Conservation (phyloP, 2,329 filamentous ascomycete species). For the Scleromitrula shiraiana region DNA sequence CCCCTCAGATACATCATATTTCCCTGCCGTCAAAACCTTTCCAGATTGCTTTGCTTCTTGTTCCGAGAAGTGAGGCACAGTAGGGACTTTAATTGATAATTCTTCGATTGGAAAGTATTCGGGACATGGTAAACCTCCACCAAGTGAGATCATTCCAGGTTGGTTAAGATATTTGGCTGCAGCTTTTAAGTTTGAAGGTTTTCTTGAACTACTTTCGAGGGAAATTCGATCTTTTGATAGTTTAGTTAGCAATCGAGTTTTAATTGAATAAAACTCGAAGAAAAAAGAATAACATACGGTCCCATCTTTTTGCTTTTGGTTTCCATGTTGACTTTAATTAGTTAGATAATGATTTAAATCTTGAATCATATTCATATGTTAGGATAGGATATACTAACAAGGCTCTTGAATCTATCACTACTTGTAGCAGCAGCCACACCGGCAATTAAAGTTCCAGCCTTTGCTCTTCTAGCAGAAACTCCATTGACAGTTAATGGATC, state of each 20-base stretch:
- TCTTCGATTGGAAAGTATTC: constrained; percentile 90
- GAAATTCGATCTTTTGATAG: constrained; percentile 43
- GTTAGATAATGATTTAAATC: constrained; percentile 4
- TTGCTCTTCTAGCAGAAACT: constrained; percentile 59
- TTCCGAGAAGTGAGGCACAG: constrained; percentile 62
- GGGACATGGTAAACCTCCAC: constrained; percentile 80
- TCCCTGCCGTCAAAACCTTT: constrained; percentile 59
- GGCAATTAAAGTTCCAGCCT: constrained; percentile 63
- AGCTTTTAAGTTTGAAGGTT: constrained; percentile 69
- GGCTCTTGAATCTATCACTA: constrained; percentile 77
- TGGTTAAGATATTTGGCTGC: constrained; percentile 73
- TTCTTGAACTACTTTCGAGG: constrained; percentile 49
- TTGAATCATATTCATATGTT: neutral
- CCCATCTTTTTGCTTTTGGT: constrained; percentile 74
- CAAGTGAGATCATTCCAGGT: constrained; percentile 80
- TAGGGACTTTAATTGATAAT: constrained; percentile 66
- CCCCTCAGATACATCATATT: constrained; percentile 69
- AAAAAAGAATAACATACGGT: constrained; percentile 57
- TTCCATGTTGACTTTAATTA: constrained; percentile 45
- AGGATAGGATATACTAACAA: constrained; percentile 39
- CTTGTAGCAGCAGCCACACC: constrained; percentile 69
- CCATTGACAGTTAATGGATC: constrained; percentile 53
- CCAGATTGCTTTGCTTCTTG: constrained; percentile 54
- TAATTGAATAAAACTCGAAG: constrained; percentile 11
- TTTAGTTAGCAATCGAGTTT: constrained; percentile 6